Evolutionary conservation across 2,329 filamentous ascomycete genomes (phyloP), one percentile per base, ranked within the genome.

Genomic region (Cladosporium austrohemisphaericum): DNA sequence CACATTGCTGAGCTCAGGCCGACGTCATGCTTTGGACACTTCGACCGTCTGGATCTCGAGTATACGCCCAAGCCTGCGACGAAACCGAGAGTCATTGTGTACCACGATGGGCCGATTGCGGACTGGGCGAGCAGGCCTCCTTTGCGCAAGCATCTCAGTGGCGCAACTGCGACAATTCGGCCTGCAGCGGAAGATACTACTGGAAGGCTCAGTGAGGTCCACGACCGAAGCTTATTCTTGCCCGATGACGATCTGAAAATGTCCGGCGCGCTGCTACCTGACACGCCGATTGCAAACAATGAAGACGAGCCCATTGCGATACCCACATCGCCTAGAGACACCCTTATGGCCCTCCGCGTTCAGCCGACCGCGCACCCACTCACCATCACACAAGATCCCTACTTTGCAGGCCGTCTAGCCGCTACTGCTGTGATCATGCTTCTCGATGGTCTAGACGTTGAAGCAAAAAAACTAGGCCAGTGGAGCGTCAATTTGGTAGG

Each of bases 401-500:
- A 35, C 19, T 45, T 45, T 14, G 41, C 41, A 13, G 22, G 19
- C 7, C 41, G 41, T 1, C 22, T 45, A 11, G 41, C 41, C 2
- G 20, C 41, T 5, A 25, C 31, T 11, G 18, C 29, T 13, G 29
- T 45, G 41, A 45, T 35, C 22, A n/a, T 45, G 3, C 19, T 45
- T 8, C 41, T 20, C 14, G 29, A 45, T 6, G 31, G 14, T 4
- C 10, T 22, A 20, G 11, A 25, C 16, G 18, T n/a, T 5, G 29
- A 33, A 13, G 41, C 41, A 5, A 18, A n/a, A 11, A 14, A 10
- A 10, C 41, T 45, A 2, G 29, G 41, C 10, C 41, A 36, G 10
- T 45, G 41, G 41, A 45, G 41, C 41, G 32, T 45, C 10, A 10
- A 45, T n/a, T n/a, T 45, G 20, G 41, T 45, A 5, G 41, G 41